Evolutionary conservation across 2,329 filamentous ascomycete genomes (phyloP).

Genomic region (Ophiostoma ips): DNA sequence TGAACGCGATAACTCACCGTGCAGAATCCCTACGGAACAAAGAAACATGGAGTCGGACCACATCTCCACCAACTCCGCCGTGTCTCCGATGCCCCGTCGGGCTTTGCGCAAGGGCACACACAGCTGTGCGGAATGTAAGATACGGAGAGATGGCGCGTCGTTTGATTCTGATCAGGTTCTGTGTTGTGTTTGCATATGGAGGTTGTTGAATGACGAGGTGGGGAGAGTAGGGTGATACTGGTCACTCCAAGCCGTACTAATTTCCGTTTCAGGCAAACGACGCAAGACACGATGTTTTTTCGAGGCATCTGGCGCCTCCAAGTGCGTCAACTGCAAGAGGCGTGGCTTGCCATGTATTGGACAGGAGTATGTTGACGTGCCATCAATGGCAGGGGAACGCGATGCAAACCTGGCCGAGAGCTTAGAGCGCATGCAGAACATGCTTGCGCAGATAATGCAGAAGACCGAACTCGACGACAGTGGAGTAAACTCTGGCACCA

Average conservation of each 20-base stretch:
- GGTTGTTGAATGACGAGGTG: too few relatives aligned
- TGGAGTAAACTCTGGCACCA: too few relatives aligned
- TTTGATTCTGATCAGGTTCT: too few relatives aligned
- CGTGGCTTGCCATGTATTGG: constrained; percentile 29
- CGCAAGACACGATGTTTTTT: constrained; percentile 38
- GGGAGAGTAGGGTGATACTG: too few relatives aligned
- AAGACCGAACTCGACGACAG: neutral
- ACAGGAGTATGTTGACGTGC: constrained; percentile 28
- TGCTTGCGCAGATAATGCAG: constrained; percentile 15
- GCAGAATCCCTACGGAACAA: neutral
- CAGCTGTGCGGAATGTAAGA: constrained; percentile 9
- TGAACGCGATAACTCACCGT: too few relatives aligned
- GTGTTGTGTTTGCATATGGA: too few relatives aligned
- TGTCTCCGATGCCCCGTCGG: neutral
- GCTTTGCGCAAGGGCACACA: constrained; percentile 8
- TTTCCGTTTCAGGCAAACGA: constrained; percentile 26
- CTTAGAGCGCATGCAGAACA: constrained; percentile 22
- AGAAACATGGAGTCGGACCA: neutral
- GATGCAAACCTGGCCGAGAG: constrained; percentile 17
- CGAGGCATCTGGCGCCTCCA: constrained; percentile 17
- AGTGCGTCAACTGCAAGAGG: constrained; percentile 31
- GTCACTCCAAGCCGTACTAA: too few relatives aligned
- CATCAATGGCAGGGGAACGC: neutral
- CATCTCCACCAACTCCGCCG: neutral
- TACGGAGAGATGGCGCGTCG: neutral